These are phyloP conservation scores for Dothidotthia symphoricarpi DNA, from an alignment of 2,329 filamentous ascomycete genomes.

Conservation along the genomic window DNA sequence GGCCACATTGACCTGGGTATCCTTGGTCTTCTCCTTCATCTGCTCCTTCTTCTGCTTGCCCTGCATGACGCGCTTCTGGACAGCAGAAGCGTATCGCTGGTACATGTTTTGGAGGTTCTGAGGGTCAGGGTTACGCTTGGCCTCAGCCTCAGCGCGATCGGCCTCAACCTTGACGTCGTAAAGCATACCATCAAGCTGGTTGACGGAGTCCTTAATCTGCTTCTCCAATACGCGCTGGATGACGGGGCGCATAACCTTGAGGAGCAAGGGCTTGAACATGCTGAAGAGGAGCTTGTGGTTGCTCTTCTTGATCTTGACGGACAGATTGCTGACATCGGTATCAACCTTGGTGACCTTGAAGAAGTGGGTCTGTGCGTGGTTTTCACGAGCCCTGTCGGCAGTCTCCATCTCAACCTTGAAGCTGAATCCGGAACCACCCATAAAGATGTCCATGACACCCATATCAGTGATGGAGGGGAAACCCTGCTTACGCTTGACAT, in stretches of 20 bases:
- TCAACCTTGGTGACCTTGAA: constrained; percentile 92
- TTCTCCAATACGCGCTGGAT: constrained; percentile 87
- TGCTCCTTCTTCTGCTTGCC: constrained; percentile 74
- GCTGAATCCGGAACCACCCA: constrained; percentile 82
- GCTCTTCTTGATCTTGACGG: constrained; percentile 90
- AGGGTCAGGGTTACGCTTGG: constrained; percentile 62
- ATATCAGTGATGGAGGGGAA: constrained; percentile 86
- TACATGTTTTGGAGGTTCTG: constrained; percentile 80
- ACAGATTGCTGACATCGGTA: constrained; percentile 76
- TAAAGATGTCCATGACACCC: constrained; percentile 82
- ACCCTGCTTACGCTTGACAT: constrained; percentile 91
- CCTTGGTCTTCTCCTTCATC: constrained; percentile 48
- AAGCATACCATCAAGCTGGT: constrained; percentile 68
- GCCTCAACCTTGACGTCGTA: constrained; percentile 82
- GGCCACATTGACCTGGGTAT: constrained; percentile 78
- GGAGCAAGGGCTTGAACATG: constrained; percentile 80
- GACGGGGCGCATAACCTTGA: constrained; percentile 79
- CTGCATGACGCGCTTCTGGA: constrained; percentile 70
- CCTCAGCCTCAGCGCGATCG: constrained; percentile 66
- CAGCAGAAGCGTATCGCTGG: constrained; percentile 74
- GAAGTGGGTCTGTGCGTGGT: constrained; percentile 72
- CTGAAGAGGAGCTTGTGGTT: constrained; percentile 89
- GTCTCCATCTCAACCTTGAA: constrained; percentile 90
- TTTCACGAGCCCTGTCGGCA: constrained; percentile 57
- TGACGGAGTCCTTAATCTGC: constrained; percentile 79